Base-by-base conservation (phyloP, 2,329 filamentous ascomycete genomes). In the Penicillium sp. region DNA sequence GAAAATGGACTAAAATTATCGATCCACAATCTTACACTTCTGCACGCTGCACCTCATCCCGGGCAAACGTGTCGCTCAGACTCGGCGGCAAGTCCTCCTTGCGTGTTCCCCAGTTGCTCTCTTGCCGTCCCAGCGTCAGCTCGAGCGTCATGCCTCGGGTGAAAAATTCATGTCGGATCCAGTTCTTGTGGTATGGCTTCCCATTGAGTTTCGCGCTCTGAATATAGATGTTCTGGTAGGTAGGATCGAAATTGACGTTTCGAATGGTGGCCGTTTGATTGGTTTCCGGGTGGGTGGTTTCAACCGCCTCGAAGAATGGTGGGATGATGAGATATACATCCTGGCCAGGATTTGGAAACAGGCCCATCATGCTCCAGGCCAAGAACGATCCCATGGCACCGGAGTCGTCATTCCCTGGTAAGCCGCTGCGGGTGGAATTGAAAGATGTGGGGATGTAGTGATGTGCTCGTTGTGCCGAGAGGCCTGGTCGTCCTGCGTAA, bases 321-420 rank as follows among this genome's bases (percentile, higher is more conserved):
- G 80, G 76, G 1, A 65, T 81, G 46, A 84, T 80, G 10, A 84
- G 70, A 48, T 84, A 84, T 1, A 83, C 78, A 44, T 82, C 67
- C 52, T 84, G 80, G 0, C 80, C 80, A 0, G 79, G 71, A 37
- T 82, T 79, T 0, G 81, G 81, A 56, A 82, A 85, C 6, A 84
- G 61, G 0, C 81, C 81, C 68, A 84, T 76, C 80, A 84, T 83
- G 8, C 72, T 65, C 13, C 84, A 75, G 0, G 77, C 76, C 2
- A 78, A 66, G 44, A 84, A 84, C 0, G 73, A 75, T 30, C 79
- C 80, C 80, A 84, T 84, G 1, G 81, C 78, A 2, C 81, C 81
- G 22, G 71, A 74, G 56, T 85, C 81, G 50, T 84, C 80, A 56
- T 84, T 84, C 0, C 81, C 81, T 0, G 80, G 79, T 1, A 84